Base-by-base conservation (phyloP, 1,139 yeast genomes). In the Pneumocystis jirovecii region DNA sequence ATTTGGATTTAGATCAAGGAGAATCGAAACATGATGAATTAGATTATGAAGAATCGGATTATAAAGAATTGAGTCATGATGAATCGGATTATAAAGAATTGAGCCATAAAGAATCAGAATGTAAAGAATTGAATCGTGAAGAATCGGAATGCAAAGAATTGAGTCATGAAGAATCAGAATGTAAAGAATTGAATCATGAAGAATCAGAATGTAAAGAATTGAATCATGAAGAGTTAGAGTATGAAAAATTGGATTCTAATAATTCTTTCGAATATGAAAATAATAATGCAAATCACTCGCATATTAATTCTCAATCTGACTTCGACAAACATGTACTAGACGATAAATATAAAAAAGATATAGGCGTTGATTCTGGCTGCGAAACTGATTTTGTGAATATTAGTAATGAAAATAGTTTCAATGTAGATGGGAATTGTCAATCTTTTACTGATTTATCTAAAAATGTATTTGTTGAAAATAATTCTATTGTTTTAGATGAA, bases 241-340 rank as follows among this genome's bases (percentile, higher is more conserved):
- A 12, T 37, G 40, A 37, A 37, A 64, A 19, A 70, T 63, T 15
- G 17, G 42, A 37, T n/a, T 34, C 25, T 8, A 64, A 66, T 15
- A 15, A 50, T 57, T 34, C 19, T 42, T 45, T 37, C 19, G 25
- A 63, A 37, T 8, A 35, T 37, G 68, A 65, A 19, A 69, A 64
- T 35, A 64, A 66, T 25, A 66, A 65, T 15, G 63, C 66, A 8
- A 68, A 66, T 37, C 69, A 70, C 45, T 70, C 70, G 25, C 65
- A 64, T 25, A 65, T 64, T 64, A 29, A 21, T 25, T 25, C 57
- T 25, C 6, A 50, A 8, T 3, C 40, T 12, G 65, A 62, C 10
- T 61, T 59, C 40, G 76, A 74, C 42, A 68, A 73, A n/a, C 76
- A 74, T 62, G 77, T 76, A 4, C 66, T 73, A 7, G 73, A 73